Conservation (phyloP, 1,284 basidiomycete species). For the Rhodotorula sp. region DNA sequence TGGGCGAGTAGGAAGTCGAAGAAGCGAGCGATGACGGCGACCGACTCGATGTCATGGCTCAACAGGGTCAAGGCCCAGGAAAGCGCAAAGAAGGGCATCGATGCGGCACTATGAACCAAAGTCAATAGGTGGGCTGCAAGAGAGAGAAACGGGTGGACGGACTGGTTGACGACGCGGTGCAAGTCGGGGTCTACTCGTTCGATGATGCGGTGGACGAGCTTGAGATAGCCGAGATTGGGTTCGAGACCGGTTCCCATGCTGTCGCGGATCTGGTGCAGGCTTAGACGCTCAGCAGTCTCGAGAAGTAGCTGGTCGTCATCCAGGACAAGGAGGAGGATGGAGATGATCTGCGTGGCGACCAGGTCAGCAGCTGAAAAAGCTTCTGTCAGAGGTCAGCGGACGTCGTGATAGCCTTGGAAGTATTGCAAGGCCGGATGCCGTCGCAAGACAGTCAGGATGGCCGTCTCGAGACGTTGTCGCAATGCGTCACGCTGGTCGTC, state of each 20-base stretch:
- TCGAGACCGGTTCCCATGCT: slow-evolving; percentile 43
- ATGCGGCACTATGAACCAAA: slow-evolving; percentile 29
- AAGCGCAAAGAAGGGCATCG: slow-evolving; percentile 45
- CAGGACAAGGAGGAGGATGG: slow-evolving; percentile 42
- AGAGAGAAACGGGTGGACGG: slow-evolving; percentile 6
- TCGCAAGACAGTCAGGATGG: slow-evolving; percentile 42
- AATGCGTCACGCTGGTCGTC: slow-evolving; percentile 32
- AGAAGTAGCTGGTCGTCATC: slow-evolving; percentile 36
- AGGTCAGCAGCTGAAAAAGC: not conserved
- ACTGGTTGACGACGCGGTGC: slow-evolving; percentile 35
- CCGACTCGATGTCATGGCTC: slow-evolving; percentile 43
- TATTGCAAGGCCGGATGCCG: slow-evolving; percentile 43
- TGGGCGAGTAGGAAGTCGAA: slow-evolving; percentile 46
- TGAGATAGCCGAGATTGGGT: slow-evolving; percentile 45
- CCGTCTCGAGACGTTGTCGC: slow-evolving; percentile 32
- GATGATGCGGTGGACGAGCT: slow-evolving; percentile 41
- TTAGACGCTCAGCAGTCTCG: slow-evolving; percentile 30
- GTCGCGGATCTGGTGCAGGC: slow-evolving; percentile 43
- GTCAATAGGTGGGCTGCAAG: not conserved
- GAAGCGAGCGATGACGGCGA: slow-evolving; percentile 39
- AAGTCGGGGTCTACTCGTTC: slow-evolving; percentile 34
- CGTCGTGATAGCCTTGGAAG: slow-evolving; percentile 44
- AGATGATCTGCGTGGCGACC: slow-evolving; percentile 42
- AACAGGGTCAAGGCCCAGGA: slow-evolving; percentile 47
- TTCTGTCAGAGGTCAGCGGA: not conserved